phyloP scores from a whole-genome alignment of 2,329 filamentous ascomycete species.

The Penicillium thymicola region DNA sequence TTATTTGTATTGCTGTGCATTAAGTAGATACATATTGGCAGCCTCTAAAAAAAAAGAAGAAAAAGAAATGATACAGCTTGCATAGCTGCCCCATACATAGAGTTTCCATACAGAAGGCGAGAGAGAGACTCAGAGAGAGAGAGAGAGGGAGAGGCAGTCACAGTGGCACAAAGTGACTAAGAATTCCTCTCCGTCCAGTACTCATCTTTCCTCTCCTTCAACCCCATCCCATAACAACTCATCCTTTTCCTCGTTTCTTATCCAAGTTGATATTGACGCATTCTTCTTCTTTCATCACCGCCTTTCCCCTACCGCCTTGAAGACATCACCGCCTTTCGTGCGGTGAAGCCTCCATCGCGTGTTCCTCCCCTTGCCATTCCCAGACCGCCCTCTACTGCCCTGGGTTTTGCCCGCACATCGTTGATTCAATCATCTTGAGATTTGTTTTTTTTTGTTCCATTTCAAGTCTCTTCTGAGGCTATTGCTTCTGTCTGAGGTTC shows the following conservation, averaged over 20 bases:
- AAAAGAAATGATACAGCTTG: background rate
- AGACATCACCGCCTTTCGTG: slow-evolving; percentile 39
- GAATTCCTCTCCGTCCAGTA: slow-evolving; percentile 5
- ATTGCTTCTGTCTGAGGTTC: background rate
- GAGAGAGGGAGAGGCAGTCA: slow-evolving; percentile 5
- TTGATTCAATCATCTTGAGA: slow-evolving; percentile 6
- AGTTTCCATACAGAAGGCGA: slow-evolving; percentile 2
- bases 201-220: slow-evolving; percentile 2
- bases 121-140: slow-evolving; percentile 1
- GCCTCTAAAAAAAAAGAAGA: background rate
- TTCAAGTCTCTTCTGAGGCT: slow-evolving; percentile 3
- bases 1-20: background rate
- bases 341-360: slow-evolving; percentile 34
- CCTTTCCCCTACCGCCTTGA: slow-evolving; percentile 19
- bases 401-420: slow-evolving; percentile 35
- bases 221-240: slow-evolving; percentile 16
- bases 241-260: background rate
- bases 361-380: slow-evolving; percentile 18
- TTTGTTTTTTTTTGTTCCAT: background rate
- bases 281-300: slow-evolving; percentile 16
- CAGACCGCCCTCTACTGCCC: slow-evolving; percentile 37
- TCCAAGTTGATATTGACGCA: slow-evolving; percentile 3
- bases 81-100: background rate
- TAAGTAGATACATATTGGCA: background rate
- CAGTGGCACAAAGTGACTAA: slow-evolving; percentile 11